A percentile compares a stretch with the other conserved stretches of the same genome.
Evolutionary conservation across 2,329 filamentous ascomycete species (phyloP).

Genomic region (Colletotrichum nymphaeae): DNA sequence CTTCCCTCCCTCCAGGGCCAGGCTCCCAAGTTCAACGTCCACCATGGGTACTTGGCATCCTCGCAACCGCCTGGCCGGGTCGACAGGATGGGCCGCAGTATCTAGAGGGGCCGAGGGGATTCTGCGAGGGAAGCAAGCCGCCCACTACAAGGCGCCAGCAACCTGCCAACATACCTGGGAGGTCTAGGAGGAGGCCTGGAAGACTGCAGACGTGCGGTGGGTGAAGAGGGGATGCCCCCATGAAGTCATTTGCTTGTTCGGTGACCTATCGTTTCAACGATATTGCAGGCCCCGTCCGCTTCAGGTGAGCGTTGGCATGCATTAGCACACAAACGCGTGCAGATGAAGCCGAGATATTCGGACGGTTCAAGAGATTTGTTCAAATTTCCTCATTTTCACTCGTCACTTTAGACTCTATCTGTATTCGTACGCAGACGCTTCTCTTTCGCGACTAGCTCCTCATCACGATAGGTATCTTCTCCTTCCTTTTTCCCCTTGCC

Average conservation of each 20-base stretch:
- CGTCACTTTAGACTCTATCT: not conserved
- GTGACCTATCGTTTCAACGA: slow-evolving; percentile 35
- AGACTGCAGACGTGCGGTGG: slow-evolving; percentile 3
- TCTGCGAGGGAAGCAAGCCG: not conserved
- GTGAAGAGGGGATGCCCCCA: not conserved
- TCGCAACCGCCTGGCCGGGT: slow-evolving; percentile 34
- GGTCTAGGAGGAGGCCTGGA: slow-evolving; percentile 4
- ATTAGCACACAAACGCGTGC: slow-evolving; percentile 23
- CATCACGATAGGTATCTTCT: not conserved
- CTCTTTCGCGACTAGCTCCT: not conserved
- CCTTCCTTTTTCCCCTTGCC: not conserved
- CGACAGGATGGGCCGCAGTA: slow-evolving; percentile 14
- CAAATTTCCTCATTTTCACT: not conserved
- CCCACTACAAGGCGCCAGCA: not conserved
- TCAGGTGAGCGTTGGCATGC: slow-evolving; percentile 34
- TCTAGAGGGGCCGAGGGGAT: slow-evolving; percentile 6
- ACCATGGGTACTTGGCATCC: not conserved
- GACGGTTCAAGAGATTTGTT: slow-evolving; percentile 15
- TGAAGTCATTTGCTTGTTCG: slow-evolving; percentile 35
- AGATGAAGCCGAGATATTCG: slow-evolving; percentile 28
- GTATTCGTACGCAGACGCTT: not conserved
- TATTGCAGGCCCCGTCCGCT: slow-evolving; percentile 36
- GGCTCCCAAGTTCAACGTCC: not conserved
- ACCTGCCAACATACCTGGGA: not conserved
- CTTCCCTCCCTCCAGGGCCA: not conserved